These are phyloP conservation scores for Gardenia jasminoides DNA, from an alignment of 257 asterid genomes.

Conservation along the genomic window DNA sequence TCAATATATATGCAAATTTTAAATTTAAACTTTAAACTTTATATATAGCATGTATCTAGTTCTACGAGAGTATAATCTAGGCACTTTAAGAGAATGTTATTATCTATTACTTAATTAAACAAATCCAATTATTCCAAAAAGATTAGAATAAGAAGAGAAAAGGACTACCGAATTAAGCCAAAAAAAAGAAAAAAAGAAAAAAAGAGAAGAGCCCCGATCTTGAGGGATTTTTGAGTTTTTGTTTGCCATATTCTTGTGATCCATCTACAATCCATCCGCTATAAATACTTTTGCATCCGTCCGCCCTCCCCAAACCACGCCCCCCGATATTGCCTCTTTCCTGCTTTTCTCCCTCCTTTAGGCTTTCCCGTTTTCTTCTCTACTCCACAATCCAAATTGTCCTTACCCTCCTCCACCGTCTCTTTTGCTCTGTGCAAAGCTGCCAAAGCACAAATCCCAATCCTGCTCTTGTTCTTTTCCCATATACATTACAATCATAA, in stretches of 20 bases:
- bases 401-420: too few species aligned
- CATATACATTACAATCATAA: too few species aligned
- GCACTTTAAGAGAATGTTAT: too few species aligned
- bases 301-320: neutral
- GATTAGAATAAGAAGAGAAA: too few species aligned
- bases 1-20: too few species aligned
- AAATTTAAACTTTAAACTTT: too few species aligned
- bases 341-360: neutral
- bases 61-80: too few species aligned
- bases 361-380: neutral
- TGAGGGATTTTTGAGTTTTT: too few species aligned
- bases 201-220: neutral
- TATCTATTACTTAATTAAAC: neutral
- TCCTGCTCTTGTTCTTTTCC: neutral
- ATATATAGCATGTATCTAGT: too few species aligned
- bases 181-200: neutral
- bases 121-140: neutral
- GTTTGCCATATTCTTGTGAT: neutral
- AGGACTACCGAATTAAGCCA: neutral
- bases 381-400: neutral
- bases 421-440: neutral
- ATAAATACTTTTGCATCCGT: conserved; percentile 15
- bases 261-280: neutral
- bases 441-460: neutral
- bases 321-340: neutral